Percentiles rank a stretch among this genome's conserved stretches.
Evolutionary conservation across 305 asterid genomes (phyloP).

Genomic region (Salvia sclarea): DNA sequence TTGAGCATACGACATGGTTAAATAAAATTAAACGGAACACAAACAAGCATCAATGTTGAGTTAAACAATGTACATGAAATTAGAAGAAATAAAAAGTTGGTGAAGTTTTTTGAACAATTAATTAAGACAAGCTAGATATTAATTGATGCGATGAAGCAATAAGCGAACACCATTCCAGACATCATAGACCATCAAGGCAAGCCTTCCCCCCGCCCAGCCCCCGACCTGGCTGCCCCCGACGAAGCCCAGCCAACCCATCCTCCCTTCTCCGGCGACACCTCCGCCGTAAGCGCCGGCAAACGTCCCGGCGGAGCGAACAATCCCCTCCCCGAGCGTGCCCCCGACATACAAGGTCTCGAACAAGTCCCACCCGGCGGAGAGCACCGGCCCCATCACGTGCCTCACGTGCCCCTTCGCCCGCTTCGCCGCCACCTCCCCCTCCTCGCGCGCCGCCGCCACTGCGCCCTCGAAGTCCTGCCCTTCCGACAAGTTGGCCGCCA

Average conservation of each 20-base stretch:
- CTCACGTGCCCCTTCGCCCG: constrained; percentile 43
- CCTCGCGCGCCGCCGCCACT: constrained; percentile 34
- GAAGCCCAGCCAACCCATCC: constrained; percentile 53
- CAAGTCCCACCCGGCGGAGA: constrained; percentile 55
- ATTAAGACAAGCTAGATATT: too few species aligned
- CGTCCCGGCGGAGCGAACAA: constrained; percentile 41
- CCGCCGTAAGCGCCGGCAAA: constrained; percentile 49
- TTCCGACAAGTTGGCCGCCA: constrained; percentile 35
- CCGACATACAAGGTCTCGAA: constrained; percentile 54
- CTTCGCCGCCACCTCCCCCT: constrained; percentile 44
- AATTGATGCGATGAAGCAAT: constrained; percentile 32
- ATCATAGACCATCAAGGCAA: constrained; percentile 61
- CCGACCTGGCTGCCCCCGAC: constrained; percentile 63
- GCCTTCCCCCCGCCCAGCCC: constrained; percentile 68
- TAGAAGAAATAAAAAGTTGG: too few species aligned
- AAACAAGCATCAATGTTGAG: not conserved
- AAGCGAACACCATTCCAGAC: constrained; percentile 43
- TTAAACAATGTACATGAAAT: not conserved
- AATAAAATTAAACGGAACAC: too few species aligned
- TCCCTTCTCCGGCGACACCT: constrained; percentile 57
- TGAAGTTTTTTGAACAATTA: too few species aligned
- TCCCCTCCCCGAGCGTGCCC: constrained; percentile 48
- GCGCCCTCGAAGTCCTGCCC: constrained; percentile 37
- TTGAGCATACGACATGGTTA: too few species aligned
- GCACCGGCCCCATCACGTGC: constrained; percentile 47